A percentile compares a stretch with the other conserved stretches of the same genome.
phyloP scores from a whole-genome alignment of 352 stramenopile species.

The Pythium chondricola region DNA sequence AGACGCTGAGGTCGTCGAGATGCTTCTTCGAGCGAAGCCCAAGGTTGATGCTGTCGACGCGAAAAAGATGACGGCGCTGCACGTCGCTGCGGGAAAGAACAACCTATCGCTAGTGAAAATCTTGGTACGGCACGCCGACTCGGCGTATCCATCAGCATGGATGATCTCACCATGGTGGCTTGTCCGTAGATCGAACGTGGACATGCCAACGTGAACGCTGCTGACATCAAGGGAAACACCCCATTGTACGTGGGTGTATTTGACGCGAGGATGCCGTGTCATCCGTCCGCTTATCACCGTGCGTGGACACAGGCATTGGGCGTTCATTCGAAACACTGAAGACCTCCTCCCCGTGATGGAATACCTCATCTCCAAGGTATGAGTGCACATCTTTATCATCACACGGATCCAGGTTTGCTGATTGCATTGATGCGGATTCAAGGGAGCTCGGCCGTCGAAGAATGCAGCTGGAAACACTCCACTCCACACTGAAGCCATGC shows the following conservation, averaged over 20 bases:
- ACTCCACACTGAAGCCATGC: constrained; percentile 71
- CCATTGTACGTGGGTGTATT: constrained; percentile 41
- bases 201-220: constrained; percentile 46
- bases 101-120: constrained; percentile 55
- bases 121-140: constrained; percentile 22
- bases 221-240: constrained; percentile 63
- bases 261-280: too few species aligned
- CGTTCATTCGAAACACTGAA: constrained; percentile 47
- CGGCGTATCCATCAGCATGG: neutral
- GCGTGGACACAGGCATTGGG: constrained; percentile 48
- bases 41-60: constrained; percentile 57
- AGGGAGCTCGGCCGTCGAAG: constrained; percentile 57
- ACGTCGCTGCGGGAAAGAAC: constrained; percentile 56
- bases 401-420: neutral
- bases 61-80: constrained; percentile 74
- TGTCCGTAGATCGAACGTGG: constrained; percentile 38
- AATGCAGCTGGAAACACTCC: constrained; percentile 56
- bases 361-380: constrained; percentile 57
- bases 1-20: constrained; percentile 44
- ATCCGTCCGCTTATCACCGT: neutral
- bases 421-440: too few species aligned
- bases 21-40: constrained; percentile 48
- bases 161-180: neutral
- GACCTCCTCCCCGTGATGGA: constrained; percentile 39
- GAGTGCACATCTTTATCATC: neutral